Percentiles rank a stretch among this genome's conserved stretches.
Conservation (phyloP, 2,329 filamentous ascomycete species). For the Aspergillus sp. region DNA sequence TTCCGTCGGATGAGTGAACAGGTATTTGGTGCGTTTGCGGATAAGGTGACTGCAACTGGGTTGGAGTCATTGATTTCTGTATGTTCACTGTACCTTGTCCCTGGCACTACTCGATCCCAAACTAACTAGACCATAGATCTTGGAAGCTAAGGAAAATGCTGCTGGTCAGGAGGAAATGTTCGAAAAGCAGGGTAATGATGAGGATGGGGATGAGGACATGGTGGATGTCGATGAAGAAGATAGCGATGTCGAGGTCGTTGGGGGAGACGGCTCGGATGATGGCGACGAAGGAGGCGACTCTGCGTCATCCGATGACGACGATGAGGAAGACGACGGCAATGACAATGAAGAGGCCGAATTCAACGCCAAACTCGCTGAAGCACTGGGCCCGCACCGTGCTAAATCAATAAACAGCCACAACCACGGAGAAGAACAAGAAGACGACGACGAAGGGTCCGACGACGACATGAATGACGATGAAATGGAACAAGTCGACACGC, state of each 20-base stretch:
- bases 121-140: constrained; percentile 52
- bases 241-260: constrained; percentile 38
- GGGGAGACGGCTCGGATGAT: constrained; percentile 21
- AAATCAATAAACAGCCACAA: constrained; percentile 40
- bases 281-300: constrained; percentile 27
- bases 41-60: constrained; percentile 63
- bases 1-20: constrained; percentile 81
- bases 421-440: constrained; percentile 48
- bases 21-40: constrained; percentile 75
- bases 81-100: constrained; percentile 7
- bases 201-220: constrained; percentile 48
- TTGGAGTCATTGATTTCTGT: constrained; percentile 53
- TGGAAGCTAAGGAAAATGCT: constrained; percentile 70
- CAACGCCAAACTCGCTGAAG: constrained; percentile 67
- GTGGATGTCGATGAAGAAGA: constrained; percentile 40
- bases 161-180: constrained; percentile 84
- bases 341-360: constrained; percentile 53
- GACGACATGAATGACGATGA: constrained; percentile 91
- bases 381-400: constrained; percentile 60
- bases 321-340: constrained; percentile 39
- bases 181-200: constrained; percentile 55
- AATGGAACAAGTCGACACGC: constrained; percentile 81
- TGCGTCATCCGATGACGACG: constrained; percentile 38
- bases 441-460: constrained; percentile 52
- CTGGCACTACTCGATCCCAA: neutral